Conservation (phyloP, 2,329 filamentous ascomycete species). For the Alternaria rosae region DNA sequence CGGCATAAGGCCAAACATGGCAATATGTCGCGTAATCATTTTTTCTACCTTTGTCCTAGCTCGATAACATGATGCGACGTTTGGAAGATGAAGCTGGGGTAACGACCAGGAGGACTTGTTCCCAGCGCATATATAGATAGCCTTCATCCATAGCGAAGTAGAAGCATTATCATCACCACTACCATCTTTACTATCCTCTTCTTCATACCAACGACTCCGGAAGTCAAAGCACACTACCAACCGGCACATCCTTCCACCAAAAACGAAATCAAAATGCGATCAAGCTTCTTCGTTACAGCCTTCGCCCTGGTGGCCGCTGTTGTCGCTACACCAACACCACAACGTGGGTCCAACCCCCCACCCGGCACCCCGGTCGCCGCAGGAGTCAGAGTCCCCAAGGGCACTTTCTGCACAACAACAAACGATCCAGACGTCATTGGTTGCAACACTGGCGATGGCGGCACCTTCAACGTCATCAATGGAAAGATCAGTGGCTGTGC, state of each 20-base stretch:
- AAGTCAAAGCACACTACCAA: background rate
- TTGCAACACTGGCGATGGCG: conserved; percentile 6
- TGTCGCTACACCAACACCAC: background rate
- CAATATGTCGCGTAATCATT: background rate
- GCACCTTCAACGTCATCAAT: background rate
- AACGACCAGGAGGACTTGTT: background rate
- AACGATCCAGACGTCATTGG: background rate
- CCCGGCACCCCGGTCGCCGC: conserved; percentile 1
- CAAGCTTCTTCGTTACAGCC: background rate
- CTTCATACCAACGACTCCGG: background rate
- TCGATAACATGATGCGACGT: background rate
- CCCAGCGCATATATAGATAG: background rate
- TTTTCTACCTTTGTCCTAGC: background rate
- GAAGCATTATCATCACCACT: background rate
- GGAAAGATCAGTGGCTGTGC: background rate
- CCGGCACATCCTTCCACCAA: no score
- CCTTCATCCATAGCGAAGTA: background rate
- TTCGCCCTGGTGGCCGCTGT: background rate
- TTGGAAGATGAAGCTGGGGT: background rate
- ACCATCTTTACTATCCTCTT: background rate
- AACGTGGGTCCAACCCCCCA: background rate
- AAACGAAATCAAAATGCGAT: no score
- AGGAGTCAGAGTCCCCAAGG: conserved; percentile 2
- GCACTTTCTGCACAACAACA: background rate
- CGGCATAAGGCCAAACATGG: background rate